These are phyloP conservation scores for Globisporangium barbulae DNA, from an alignment of 352 stramenopile genomes.

Conservation along the genomic window DNA sequence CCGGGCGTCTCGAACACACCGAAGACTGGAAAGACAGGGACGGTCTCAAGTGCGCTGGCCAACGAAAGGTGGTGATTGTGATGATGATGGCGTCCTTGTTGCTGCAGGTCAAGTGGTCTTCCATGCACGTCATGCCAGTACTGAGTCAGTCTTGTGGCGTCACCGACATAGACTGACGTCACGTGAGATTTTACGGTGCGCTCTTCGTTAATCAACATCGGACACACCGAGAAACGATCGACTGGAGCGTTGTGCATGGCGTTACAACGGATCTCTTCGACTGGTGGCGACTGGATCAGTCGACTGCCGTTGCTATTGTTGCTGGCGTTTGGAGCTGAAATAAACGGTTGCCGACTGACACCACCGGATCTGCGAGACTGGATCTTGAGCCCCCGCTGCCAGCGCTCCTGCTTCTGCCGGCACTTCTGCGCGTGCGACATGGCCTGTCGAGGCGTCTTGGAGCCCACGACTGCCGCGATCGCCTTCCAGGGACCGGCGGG, in stretches of 20 bases:
- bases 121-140: background rate
- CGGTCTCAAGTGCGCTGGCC: background rate
- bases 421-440: constrained; percentile 84
- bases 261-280: constrained; percentile 5
- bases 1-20: background rate
- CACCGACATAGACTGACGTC: background rate
- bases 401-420: constrained; percentile 68
- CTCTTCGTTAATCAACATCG: background rate
- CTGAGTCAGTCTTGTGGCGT: background rate
- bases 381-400: constrained; percentile 30
- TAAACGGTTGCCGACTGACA: background rate
- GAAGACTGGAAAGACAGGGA: background rate
- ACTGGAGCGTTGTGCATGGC: background rate
- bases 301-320: background rate
- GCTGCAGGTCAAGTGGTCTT: background rate
- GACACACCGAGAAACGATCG: background rate
- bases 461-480: constrained; percentile 29
- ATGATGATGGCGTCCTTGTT: background rate
- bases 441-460: constrained; percentile 33
- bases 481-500: constrained; percentile 35
- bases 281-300: background rate
- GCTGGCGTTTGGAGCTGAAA: background rate
- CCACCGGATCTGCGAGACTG: background rate
- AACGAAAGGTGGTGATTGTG: background rate
- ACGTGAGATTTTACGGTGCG: background rate